Percentiles rank a stretch among this genome's conserved stretches.
Conservation (phyloP, 345 rosid genomes). For the Viola odorata region DNA sequence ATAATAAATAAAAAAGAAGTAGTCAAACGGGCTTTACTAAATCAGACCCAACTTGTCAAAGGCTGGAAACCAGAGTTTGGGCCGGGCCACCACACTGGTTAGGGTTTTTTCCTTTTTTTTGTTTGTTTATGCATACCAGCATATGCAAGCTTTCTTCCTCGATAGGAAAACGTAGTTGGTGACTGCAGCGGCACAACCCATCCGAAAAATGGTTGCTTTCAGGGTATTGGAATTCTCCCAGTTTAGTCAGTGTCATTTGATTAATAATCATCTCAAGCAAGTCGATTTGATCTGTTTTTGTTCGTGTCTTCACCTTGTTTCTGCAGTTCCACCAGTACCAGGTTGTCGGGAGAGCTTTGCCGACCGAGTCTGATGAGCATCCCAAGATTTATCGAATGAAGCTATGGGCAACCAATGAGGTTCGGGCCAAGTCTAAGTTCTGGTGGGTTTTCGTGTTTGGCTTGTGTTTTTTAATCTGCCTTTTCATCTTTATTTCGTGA, state of each 20-base stretch:
- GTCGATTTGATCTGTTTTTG: neutral
- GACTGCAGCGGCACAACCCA: no score
- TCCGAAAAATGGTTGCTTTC: neutral
- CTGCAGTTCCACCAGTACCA: slow-evolving; percentile 58
- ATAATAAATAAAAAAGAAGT: no score
- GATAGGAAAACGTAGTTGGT: no score
- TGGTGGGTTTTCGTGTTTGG: slow-evolving; percentile 29
- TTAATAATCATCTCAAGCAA: neutral
- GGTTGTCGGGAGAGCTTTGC: slow-evolving; percentile 63
- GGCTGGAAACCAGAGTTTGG: no score
- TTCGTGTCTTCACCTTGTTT: neutral
- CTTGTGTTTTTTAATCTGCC: neutral
- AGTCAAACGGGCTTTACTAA: no score
- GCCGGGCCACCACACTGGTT: no score
- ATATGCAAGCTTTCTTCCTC: no score
- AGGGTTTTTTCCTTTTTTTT: no score
- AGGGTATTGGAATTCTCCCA: neutral
- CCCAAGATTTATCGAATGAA: slow-evolving; percentile 56
- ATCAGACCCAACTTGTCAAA: no score
- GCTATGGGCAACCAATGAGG: slow-evolving; percentile 66
- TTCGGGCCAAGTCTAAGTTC: slow-evolving; percentile 58
- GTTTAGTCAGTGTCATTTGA: neutral
- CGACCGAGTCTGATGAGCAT: slow-evolving; percentile 49
- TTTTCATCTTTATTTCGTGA: neutral
- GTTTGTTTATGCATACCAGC: no score